phyloP scores from a whole-genome alignment of 169 alveolate genomes.

The Eimeria praecox region DNA sequence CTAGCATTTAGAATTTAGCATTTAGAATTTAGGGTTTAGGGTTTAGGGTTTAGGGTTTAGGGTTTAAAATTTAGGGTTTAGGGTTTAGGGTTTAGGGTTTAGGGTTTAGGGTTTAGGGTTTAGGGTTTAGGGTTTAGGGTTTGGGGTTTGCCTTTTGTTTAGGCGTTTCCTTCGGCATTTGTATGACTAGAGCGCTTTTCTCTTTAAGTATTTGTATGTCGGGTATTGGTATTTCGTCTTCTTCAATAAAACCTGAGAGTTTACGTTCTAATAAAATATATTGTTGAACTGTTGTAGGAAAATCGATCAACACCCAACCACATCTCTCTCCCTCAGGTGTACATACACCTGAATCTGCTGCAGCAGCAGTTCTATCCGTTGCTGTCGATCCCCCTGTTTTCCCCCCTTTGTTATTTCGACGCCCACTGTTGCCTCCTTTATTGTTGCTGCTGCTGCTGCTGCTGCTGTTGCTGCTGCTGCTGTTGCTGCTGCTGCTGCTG shows the following conservation, averaged over 20 bases:
- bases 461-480: not conserved
- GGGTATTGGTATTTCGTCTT: not conserved
- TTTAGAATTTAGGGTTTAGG: not conserved
- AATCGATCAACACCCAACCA: conserved; percentile 61
- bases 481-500: not conserved
- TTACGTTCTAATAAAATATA: conserved; percentile 17
- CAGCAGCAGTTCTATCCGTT: not conserved
- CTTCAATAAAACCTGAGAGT: conserved; percentile 26
- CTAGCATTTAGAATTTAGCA: conserved; percentile 6
- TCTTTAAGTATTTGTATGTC: not conserved
- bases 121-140: not conserved
- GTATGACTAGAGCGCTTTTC: conserved; percentile 1
- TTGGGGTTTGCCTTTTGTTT: not conserved
- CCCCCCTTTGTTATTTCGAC: not conserved
- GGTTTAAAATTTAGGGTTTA: not conserved
- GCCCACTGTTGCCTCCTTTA: not conserved
- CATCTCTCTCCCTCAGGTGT: conserved; percentile 1
- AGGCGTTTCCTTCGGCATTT: not conserved
- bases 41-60: conserved; percentile 36
- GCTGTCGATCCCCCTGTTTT: not conserved
- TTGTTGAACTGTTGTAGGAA: conserved; percentile 45
- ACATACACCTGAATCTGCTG: conserved; percentile 26
- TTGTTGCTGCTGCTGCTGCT: conserved; percentile 55
- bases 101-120: conserved; percentile 22
- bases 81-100: not conserved